Evolutionary conservation across 1,284 basidiomycete species (phyloP).

Genomic region (Stygiomarasmius scandens): DNA sequence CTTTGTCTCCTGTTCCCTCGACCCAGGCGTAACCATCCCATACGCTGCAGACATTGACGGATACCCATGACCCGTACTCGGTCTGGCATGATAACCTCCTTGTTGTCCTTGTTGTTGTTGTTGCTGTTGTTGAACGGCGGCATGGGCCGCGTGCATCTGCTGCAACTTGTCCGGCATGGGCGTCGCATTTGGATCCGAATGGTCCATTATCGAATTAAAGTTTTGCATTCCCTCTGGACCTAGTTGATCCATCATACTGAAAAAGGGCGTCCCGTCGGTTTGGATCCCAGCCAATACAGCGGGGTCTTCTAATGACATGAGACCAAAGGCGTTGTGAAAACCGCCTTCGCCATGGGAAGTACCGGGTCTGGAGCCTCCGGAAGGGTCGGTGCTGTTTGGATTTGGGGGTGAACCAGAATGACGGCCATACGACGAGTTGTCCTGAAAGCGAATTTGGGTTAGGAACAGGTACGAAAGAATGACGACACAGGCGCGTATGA

Average conservation of each 20-base stretch:
- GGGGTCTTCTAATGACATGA: conserved; percentile 72
- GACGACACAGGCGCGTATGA: too few relatives aligned
- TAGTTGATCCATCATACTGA: conserved; percentile 40
- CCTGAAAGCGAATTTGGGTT: neutral
- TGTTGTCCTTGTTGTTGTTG: conserved; percentile 1
- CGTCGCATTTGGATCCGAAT: conserved; percentile 44
- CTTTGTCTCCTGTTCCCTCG: conserved; percentile 51
- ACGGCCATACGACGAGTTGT: neutral
- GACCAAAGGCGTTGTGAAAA: conserved; percentile 68
- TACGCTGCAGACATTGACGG: neutral
- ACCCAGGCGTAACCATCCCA: conserved; percentile 16
- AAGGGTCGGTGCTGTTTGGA: neutral
- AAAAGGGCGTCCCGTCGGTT: conserved; percentile 61
- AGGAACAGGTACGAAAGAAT: too few relatives aligned
- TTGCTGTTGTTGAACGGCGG: neutral
- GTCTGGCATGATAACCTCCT: neutral
- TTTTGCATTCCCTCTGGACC: conserved; percentile 11
- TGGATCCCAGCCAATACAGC: conserved; percentile 62
- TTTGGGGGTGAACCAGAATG: neutral
- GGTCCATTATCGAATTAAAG: neutral
- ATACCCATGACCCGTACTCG: conserved; percentile 11
- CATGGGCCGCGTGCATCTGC: neutral
- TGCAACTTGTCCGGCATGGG: conserved; percentile 40
- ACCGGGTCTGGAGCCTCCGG: neutral
- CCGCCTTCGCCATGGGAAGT: conserved; percentile 39